phyloP scores from a whole-genome alignment of 768 basidiomycete genomes.

The Daedalea quercina region DNA sequence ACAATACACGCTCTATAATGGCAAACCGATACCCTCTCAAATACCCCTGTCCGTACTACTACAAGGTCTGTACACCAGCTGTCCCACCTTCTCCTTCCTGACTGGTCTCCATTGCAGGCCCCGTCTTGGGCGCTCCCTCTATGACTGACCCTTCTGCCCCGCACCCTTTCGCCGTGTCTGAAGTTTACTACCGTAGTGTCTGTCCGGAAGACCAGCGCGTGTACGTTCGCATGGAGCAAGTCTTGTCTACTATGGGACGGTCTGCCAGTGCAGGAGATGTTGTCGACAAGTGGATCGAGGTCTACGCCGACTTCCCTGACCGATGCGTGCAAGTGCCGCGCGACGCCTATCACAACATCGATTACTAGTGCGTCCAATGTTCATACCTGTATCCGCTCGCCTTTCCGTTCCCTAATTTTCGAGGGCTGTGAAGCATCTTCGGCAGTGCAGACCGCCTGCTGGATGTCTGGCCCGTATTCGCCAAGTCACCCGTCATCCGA shows the following conservation, averaged over 20 bases:
- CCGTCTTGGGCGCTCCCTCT: conserved; percentile 35
- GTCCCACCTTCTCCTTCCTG: background rate
- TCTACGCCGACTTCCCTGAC: conserved; percentile 28
- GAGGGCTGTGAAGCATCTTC: conserved; percentile 5
- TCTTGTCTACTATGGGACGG: conserved; percentile 23
- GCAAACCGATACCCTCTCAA: conserved; percentile 43
- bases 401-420: background rate
- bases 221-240: conserved; percentile 18
- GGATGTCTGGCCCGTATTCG: conserved; percentile 9
- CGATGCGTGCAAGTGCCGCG: conserved; percentile 30
- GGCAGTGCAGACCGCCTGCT: conserved; percentile 8
- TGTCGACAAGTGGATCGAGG: conserved; percentile 36
- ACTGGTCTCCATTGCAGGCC: conserved; percentile 21
- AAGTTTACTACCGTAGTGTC: conserved; percentile 30
- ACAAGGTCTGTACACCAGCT: conserved; percentile 32
- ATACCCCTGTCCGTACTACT: conserved; percentile 52
- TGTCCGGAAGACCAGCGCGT: conserved; percentile 29
- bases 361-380: conserved; percentile 13
- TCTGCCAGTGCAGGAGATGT: conserved; percentile 17
- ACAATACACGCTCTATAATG: conserved; percentile 40
- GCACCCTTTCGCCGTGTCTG: conserved; percentile 25
- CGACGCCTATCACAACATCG: conserved; percentile 22
- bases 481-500: conserved; percentile 12
- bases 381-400: conserved; percentile 30
- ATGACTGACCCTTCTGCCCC: conserved; percentile 25